Conservation (phyloP, 352 stramenopile genomes). For the Peronospora farinosa region DNA sequence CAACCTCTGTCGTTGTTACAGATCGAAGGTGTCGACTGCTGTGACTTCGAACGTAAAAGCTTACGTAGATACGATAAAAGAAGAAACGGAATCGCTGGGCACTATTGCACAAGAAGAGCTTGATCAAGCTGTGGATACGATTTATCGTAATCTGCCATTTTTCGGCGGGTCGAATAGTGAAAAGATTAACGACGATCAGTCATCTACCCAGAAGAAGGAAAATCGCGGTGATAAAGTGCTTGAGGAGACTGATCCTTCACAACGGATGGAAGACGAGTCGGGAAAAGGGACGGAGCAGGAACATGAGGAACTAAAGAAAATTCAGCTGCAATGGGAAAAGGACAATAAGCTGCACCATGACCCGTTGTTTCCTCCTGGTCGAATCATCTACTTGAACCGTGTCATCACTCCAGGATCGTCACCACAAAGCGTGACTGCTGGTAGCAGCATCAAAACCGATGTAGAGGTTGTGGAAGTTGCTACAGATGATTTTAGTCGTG, state of each 20-base stretch:
- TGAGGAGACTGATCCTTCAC: slow-evolving; percentile 13
- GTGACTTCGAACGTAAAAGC: slow-evolving; percentile 49
- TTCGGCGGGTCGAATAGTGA: slow-evolving; percentile 7
- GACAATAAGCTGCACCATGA: slow-evolving; percentile 40
- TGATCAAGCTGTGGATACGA: slow-evolving; percentile 26
- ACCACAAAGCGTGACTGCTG: slow-evolving; percentile 3
- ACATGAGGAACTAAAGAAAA: slow-evolving; percentile 16
- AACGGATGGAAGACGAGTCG: slow-evolving; percentile 16
- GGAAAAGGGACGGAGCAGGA: slow-evolving; percentile 16
- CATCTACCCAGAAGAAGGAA: slow-evolving; percentile 1
- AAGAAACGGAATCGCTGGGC: slow-evolving; percentile 41
- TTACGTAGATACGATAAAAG: slow-evolving; percentile 54
- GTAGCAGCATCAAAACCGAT: slow-evolving; percentile 1
- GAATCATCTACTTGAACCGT: slow-evolving; percentile 64
- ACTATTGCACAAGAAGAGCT: slow-evolving; percentile 44
- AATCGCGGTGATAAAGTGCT: slow-evolving; percentile 8
- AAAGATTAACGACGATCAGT: not conserved
- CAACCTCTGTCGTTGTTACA: slow-evolving; percentile 8
- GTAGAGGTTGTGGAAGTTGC: slow-evolving; percentile 53
- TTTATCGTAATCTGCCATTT: slow-evolving; percentile 30
- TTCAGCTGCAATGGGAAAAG: slow-evolving; percentile 21
- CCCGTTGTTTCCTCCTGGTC: slow-evolving; percentile 60
- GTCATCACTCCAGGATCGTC: slow-evolving; percentile 17
- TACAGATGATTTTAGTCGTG: slow-evolving; percentile 61
- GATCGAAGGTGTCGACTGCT: slow-evolving; percentile 48